phyloP scores from a whole-genome alignment of 2,329 filamentous ascomycete species.

The Paramyrothecium sp. region DNA sequence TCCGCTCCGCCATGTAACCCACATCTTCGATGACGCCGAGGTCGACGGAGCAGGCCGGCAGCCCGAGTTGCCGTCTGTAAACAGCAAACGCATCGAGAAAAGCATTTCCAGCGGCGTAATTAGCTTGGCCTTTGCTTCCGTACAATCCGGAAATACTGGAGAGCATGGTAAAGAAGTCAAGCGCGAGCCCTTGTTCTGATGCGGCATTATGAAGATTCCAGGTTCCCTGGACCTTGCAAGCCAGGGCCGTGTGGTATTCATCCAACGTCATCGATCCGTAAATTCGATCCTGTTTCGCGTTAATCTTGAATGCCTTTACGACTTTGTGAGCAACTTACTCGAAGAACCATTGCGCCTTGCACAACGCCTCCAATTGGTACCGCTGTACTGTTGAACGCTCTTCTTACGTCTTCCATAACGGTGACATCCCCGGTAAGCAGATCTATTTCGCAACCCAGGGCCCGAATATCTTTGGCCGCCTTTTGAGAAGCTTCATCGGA shows the following conservation, averaged over 20 bases:
- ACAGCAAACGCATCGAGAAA: conserved; percentile 28
- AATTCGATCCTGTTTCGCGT: conserved; percentile 5
- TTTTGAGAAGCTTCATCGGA: conserved; percentile 22
- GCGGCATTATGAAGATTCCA: conserved; percentile 34
- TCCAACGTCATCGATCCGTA: conserved; percentile 10
- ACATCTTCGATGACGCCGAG: conserved; percentile 20
- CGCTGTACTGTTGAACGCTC: neutral
- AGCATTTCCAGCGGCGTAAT: conserved; percentile 31
- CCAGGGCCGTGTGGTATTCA: conserved; percentile 9
- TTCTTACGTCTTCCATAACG: conserved; percentile 1
- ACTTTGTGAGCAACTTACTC: neutral
- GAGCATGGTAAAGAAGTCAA: conserved; percentile 35
- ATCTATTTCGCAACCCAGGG: conserved; percentile 1
- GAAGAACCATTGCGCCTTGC: conserved; percentile 4
- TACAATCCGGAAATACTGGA: conserved; percentile 26
- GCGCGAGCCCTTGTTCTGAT: conserved; percentile 13
- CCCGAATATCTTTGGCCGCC: conserved; percentile 1
- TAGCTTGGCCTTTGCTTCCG: conserved; percentile 28
- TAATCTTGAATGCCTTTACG: neutral
- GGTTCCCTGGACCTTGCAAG: conserved; percentile 21
- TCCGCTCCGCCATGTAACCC: conserved; percentile 19
- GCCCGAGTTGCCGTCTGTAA: conserved; percentile 19
- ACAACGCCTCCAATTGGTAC: neutral
- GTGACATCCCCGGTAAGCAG: conserved; percentile 5
- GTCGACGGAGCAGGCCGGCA: conserved; percentile 22